Base-by-base conservation (phyloP, 1,139 yeast species). In the Insectozyma bohioensis region DNA sequence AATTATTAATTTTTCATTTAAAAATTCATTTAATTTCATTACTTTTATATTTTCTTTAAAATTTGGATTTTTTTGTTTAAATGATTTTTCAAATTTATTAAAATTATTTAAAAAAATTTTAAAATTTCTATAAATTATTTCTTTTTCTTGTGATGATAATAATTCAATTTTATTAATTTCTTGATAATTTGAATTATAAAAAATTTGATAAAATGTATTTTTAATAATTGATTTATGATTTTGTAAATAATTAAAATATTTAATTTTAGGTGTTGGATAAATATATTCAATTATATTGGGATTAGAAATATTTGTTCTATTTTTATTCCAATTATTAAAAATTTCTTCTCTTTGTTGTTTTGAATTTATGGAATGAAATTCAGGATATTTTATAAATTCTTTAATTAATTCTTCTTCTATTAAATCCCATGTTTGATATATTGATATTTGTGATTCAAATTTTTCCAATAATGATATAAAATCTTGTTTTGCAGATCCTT, bases 381-480 rank as follows among this genome's bases (percentile, higher is more conserved):
- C 57, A 1, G 71, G 63, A 22, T 44, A 36, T 24, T 50, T 49
- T 7, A 52, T 56, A 13, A 68, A 48, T 12, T 58, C 59, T 2
- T 46, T 30, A 8, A 64, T 49, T 12, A 62, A 43, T 17, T 62
- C 66, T 33, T 67, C 73, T 39, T 66, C 67, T 1, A 67, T 56
- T 17, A 69, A 39, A 31, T 52, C 51, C 69, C 73, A 69, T 3
- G 70, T 59, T 26, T 67, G 67, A 42, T 52, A 63, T 15, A 50
- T 31, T 4, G 68, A 60, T 13, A 67, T 60, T 23, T 42, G 40
- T 15, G 48, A 40, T 24, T 49, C 40, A 33, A 49, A 48, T 5
- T 36, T 26, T 19, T 59, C 54, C 5, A 69, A 51, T 12, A 68
- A 47, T 2, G 31, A 26, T 4, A 38, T 35, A 38, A 62, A 62